These are phyloP conservation scores for Amanita polypyramis DNA, from an alignment of 768 basidiomycete genomes.

Conservation along the genomic window DNA sequence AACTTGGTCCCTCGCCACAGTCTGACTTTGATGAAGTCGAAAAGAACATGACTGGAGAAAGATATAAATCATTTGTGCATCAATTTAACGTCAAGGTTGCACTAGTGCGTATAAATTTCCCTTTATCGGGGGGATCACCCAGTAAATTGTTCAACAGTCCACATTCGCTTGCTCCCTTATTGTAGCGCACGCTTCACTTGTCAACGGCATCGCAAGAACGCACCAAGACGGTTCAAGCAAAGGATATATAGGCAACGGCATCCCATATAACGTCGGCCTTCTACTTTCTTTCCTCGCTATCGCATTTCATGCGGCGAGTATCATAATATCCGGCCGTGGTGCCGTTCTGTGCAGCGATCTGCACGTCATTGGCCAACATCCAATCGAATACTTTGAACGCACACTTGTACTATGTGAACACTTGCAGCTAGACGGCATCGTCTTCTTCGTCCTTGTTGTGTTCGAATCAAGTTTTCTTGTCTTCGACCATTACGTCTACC, in stretches of 20 bases:
- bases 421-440: background rate
- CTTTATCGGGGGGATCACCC: background rate
- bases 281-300: conserved; percentile 1
- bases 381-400: background rate
- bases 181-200: background rate
- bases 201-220: background rate
- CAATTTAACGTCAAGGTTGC: conserved; percentile 1
- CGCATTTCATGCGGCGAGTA: background rate
- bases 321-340: conserved; percentile 1
- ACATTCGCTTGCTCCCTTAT: conserved; percentile 3
- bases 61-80: background rate
- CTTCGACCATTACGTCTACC: background rate
- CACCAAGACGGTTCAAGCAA: background rate
- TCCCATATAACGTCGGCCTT: background rate
- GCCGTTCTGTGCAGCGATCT: background rate
- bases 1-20: too few species aligned
- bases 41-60: background rate
- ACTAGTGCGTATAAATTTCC: background rate
- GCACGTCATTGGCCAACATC: background rate
- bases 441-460: conserved; percentile 1
- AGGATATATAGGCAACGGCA: background rate
- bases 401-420: background rate
- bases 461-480: conserved; percentile 1
- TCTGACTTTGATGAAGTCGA: background rate
- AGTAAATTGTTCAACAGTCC: background rate